Conservation (phyloP, 306 rosid species). For the Vigna nakashimae region DNA sequence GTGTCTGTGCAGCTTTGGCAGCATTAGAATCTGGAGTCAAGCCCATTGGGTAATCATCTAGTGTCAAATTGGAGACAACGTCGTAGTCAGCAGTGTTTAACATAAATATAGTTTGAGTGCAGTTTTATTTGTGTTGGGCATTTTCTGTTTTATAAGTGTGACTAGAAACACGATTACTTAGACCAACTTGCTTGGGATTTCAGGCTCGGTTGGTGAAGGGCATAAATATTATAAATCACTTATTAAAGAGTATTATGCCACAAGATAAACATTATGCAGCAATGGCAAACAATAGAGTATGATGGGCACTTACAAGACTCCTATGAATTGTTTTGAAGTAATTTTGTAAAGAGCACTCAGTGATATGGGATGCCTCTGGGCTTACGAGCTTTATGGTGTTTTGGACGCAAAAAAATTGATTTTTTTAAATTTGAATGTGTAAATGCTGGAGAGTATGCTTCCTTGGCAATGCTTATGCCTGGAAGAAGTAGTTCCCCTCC, state of each 20-base stretch:
- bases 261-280: slow-evolving; percentile 77
- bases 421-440: slow-evolving; percentile 62
- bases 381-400: slow-evolving; percentile 75
- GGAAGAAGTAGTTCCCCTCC: not conserved
- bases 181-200: slow-evolving; percentile 42
- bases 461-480: slow-evolving; percentile 53
- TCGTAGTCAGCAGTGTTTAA: slow-evolving; percentile 67
- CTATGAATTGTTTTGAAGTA: slow-evolving; percentile 59
- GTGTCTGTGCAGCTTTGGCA: slow-evolving; percentile 78
- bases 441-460: slow-evolving; percentile 70
- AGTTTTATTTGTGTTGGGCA: slow-evolving; percentile 62
- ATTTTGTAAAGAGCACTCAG: slow-evolving; percentile 68
- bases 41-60: slow-evolving; percentile 68
- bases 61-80: slow-evolving; percentile 65
- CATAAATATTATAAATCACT: slow-evolving; percentile 7
- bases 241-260: slow-evolving; percentile 52
- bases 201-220: slow-evolving; percentile 73
- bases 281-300: slow-evolving; percentile 73
- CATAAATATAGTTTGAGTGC: slow-evolving; percentile 85
- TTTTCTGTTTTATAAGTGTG: slow-evolving; percentile 43
- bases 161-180: not conserved
- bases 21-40: slow-evolving; percentile 70
- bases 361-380: slow-evolving; percentile 74
- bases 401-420: slow-evolving; percentile 65
- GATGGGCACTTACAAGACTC: slow-evolving; percentile 73